Conservation (phyloP, 1,284 basidiomycete species). For the Meripilus lineatus region DNA sequence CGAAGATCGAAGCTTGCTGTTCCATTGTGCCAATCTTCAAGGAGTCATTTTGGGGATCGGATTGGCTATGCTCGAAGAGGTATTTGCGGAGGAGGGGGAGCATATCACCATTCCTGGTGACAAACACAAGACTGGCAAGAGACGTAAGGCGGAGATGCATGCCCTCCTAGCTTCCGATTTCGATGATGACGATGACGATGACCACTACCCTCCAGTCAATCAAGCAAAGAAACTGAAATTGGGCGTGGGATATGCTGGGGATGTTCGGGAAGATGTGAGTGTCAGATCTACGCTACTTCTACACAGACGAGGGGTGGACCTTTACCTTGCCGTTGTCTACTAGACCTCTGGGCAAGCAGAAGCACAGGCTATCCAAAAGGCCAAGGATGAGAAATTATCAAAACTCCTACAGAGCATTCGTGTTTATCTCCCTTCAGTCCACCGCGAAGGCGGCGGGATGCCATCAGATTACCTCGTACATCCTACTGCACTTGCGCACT, state of each 20-base stretch:
- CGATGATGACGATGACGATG: conserved; percentile 51
- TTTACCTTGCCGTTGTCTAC: conserved; percentile 3
- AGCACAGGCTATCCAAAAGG: conserved; percentile 65
- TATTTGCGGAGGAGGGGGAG: conserved; percentile 52
- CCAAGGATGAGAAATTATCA: conserved; percentile 69
- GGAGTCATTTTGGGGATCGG: conserved; percentile 84
- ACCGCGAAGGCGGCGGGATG: conserved; percentile 64
- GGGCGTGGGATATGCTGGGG: conserved; percentile 83
- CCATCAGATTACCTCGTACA: conserved; percentile 86
- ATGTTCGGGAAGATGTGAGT: conserved; percentile 75
- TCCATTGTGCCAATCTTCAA: conserved; percentile 86
- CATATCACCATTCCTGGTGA: conserved; percentile 11
- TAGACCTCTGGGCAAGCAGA: conserved; percentile 76
- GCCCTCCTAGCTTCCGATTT: conserved; percentile 19
- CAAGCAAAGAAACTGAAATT: conserved; percentile 63
- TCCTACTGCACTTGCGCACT: conserved; percentile 83
- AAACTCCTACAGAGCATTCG: conserved; percentile 65
- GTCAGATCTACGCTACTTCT: conserved; percentile 10
- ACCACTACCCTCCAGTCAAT: conserved; percentile 38
- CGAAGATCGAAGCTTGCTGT: conserved; percentile 52
- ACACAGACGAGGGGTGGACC: background rate
- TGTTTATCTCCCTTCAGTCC: conserved; percentile 74
- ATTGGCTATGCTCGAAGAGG: conserved; percentile 71
- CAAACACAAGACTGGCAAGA: conserved; percentile 25
- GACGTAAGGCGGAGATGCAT: conserved; percentile 26